Percentiles rank a stretch among this genome's conserved stretches.
phyloP scores from a whole-genome alignment of 192 early-diverging fungal genomes.

The Podila clonocystis region DNA sequence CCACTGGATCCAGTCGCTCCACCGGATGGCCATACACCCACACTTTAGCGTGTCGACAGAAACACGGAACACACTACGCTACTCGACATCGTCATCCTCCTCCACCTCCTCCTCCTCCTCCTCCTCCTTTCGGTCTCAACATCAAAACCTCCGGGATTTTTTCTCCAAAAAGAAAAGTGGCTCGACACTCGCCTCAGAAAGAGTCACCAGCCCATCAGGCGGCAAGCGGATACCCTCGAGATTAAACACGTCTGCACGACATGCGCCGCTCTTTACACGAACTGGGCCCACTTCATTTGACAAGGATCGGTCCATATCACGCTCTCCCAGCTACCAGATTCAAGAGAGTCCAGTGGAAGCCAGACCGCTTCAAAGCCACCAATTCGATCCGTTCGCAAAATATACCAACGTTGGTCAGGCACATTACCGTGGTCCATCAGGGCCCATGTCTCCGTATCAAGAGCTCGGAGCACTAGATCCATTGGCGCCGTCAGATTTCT shows the following conservation, averaged over 20 bases:
- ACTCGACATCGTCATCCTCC: not conserved
- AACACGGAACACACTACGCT: not conserved
- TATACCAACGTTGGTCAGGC: not conserved
- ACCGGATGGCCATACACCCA: slow-evolving; percentile 37
- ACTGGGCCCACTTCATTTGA: not conserved
- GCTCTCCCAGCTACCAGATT: slow-evolving; percentile 21
- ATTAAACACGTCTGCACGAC: not conserved
- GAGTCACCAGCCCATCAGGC: too few relatives aligned
- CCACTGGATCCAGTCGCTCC: slow-evolving; percentile 46
- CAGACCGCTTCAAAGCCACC: not conserved
- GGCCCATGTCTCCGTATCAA: too few relatives aligned
- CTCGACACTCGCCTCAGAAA: not conserved
- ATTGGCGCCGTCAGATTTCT: not conserved
- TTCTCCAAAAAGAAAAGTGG: not conserved
- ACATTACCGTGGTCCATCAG: not conserved
- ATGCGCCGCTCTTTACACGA: slow-evolving; percentile 30
- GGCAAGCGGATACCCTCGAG: too few relatives aligned
- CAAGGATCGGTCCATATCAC: slow-evolving; percentile 1
- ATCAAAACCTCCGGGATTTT: not conserved
- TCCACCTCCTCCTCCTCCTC: not conserved
- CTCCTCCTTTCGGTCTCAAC: not conserved
- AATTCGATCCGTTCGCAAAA: slow-evolving; percentile 30
- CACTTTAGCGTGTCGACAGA: slow-evolving; percentile 1
- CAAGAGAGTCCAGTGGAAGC: not conserved
- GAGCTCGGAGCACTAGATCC: not conserved